Evolutionary conservation across 768 basidiomycete species (phyloP).

Genomic region (Tricholoma sp.): DNA sequence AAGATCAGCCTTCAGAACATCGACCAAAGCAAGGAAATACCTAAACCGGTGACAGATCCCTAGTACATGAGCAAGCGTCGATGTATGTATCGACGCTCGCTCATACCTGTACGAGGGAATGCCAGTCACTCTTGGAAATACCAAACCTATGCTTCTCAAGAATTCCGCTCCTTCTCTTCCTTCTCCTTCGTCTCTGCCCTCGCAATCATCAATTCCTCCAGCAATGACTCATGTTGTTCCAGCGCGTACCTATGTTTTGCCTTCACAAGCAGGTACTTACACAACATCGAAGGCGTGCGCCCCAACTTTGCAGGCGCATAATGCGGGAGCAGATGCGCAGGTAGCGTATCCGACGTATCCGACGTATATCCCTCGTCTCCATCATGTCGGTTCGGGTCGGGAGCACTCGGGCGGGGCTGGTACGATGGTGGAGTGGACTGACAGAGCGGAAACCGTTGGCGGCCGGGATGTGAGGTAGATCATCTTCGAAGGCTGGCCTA

Average conservation of each 20-base stretch:
- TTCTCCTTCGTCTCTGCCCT: conserved; percentile 50
- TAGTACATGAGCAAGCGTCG: too few species aligned
- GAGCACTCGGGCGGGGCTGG: conserved; percentile 8
- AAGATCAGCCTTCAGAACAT: neutral
- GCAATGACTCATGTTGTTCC: conserved; percentile 60
- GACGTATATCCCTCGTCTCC: conserved; percentile 36
- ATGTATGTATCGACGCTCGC: too few species aligned
- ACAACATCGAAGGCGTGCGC: conserved; percentile 61
- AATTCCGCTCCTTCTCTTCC: conserved; percentile 55
- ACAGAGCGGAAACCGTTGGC: conserved; percentile 18
- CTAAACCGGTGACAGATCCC: too few species aligned
- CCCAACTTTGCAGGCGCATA: conserved; percentile 55
- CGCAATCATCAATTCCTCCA: conserved; percentile 56
- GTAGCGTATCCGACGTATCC: conserved; percentile 41
- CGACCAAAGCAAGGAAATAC: neutral
- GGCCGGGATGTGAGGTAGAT: neutral
- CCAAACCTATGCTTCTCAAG: conserved; percentile 31
- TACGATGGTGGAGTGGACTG: conserved; percentile 11
- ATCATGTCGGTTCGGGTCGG: conserved; percentile 17
- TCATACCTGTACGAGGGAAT: too few species aligned
- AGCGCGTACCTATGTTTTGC: conserved; percentile 71
- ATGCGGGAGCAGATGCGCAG: conserved; percentile 45
- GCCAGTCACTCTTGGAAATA: too few species aligned
- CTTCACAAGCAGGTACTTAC: conserved; percentile 69
- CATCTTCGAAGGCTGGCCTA: conserved; percentile 14